phyloP scores from a whole-genome alignment of 2,329 filamentous ascomycete species.

The Emmonsiellopsis sp. region DNA sequence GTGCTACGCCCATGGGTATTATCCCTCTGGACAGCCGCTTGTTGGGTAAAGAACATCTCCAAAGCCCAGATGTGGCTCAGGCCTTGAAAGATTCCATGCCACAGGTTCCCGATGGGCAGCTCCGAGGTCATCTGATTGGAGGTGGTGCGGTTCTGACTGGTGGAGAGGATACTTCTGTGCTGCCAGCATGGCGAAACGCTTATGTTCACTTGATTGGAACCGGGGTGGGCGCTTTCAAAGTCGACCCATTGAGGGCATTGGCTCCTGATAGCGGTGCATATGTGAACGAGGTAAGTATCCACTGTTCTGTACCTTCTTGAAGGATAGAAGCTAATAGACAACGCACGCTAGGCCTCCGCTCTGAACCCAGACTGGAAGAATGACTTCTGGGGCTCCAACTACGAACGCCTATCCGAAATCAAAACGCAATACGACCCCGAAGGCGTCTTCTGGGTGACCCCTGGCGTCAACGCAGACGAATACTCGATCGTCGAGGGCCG shows the following conservation, averaged over 20 bases:
- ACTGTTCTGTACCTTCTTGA: neutral
- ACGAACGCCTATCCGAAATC: conserved; percentile 24
- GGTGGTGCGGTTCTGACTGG: conserved; percentile 26
- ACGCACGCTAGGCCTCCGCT: neutral
- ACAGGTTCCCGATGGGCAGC: conserved; percentile 1
- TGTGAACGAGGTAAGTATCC: conserved; percentile 27
- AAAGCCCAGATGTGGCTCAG: conserved; percentile 1
- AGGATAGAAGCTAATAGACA: neutral
- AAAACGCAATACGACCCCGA: conserved; percentile 37
- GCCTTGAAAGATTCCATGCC: conserved; percentile 4
- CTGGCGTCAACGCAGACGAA: conserved; percentile 44
- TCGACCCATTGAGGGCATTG: conserved; percentile 20
- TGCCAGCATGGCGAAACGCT: conserved; percentile 11
- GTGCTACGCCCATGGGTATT: neutral
- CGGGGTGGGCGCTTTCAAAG: conserved; percentile 26
- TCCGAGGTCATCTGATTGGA: conserved; percentile 25
- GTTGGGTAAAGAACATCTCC: conserved; percentile 2
- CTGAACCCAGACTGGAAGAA: conserved; percentile 31
- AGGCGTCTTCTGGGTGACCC: conserved; percentile 39
- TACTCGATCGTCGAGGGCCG: conserved; percentile 2
- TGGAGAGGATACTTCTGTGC: conserved; percentile 5
- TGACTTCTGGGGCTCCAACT: conserved; percentile 36
- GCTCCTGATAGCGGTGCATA: conserved; percentile 34
- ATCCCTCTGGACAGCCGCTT: conserved; percentile 2
- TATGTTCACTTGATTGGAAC: conserved; percentile 9